Conservation (phyloP, 192 early-diverging fungal species). For the Borealophlyctis nickersoniae region DNA sequence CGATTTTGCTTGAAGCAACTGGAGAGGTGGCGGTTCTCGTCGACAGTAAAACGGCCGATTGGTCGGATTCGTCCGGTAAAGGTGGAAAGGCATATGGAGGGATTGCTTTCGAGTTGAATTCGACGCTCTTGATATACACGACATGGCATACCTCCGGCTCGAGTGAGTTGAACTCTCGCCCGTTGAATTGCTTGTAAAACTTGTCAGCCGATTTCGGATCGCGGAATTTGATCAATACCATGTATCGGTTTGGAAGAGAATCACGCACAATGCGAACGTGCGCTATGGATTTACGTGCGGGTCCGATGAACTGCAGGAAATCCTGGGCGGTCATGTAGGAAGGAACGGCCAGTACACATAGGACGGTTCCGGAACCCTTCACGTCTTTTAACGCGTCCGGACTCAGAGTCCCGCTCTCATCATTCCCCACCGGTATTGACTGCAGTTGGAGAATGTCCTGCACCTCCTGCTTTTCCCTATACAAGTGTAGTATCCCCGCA, state of each 20-base stretch:
- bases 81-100: slow-evolving; percentile 60
- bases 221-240: slow-evolving; percentile 83
- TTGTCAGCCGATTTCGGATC: slow-evolving; percentile 49
- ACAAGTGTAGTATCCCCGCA: slow-evolving; percentile 65
- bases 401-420: slow-evolving; percentile 16
- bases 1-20: neutral
- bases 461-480: slow-evolving; percentile 52
- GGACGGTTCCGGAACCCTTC: slow-evolving; percentile 30
- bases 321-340: slow-evolving; percentile 85
- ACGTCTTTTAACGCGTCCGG: slow-evolving; percentile 2
- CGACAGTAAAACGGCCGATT: slow-evolving; percentile 24
- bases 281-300: slow-evolving; percentile 61
- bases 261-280: slow-evolving; percentile 75
- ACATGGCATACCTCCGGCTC: slow-evolving; percentile 66
- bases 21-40: neutral
- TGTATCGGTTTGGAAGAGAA: slow-evolving; percentile 78
- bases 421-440: slow-evolving; percentile 1
- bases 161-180: slow-evolving; percentile 77
- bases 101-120: slow-evolving; percentile 58
- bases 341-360: slow-evolving; percentile 84
- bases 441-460: slow-evolving; percentile 9
- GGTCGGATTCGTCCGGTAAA: slow-evolving; percentile 19
- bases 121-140: slow-evolving; percentile 72
- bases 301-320: slow-evolving; percentile 80
- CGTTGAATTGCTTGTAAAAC: slow-evolving; percentile 80